Base-by-base conservation (phyloP, 2,329 filamentous ascomycete species). In the Thelonectria olida region DNA sequence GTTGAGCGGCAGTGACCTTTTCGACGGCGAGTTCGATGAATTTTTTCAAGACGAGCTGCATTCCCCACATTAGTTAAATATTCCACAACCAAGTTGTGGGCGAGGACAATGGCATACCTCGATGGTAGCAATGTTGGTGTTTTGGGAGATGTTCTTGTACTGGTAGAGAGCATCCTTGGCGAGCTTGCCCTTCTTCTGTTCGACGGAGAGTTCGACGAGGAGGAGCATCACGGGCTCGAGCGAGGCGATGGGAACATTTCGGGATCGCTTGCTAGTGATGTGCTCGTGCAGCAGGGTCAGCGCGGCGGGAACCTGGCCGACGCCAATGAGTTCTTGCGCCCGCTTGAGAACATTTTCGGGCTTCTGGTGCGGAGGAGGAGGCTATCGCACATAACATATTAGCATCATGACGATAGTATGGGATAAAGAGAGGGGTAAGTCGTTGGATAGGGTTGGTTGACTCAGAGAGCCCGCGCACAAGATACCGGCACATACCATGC, bases 81-180 rank as follows among this genome's bases (percentile, higher is more conserved):
- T 63, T 58, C 53, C 39, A 47, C 22, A 45, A 50, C 49, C 52
- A 49, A 38, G 15, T 52, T 39, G 19, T 15, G 27, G 51, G 56
- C 25, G 55, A n/a, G 20, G 28, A 27, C 10, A 48, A 53, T 22
- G 55, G 74, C 78, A 42, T 82, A 93, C 91, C 88, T 98, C 96
- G 78, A 99, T 99, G 64, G 96, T 99, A 72, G 89, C 93, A 70
- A 99, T 93, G 77, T 98, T 98, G 72, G 95, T 97, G 83, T 99
- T 99, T 80, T 99, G 96, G 57, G 94, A 95, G 71, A 97, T 98
- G 80, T 99, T 99, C 87, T 99, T 99, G 88, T 99, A 99, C 80
- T 97, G 96, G 80, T 98, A 99, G 49, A 99, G 87, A 64, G 96
- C 96, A 83, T 99, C 96, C 86, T 99, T 99, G 79, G 95, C 96